These are phyloP conservation scores for Malassezia obtusa DNA, from an alignment of 1,284 basidiomycete species.

Conservation along the genomic window DNA sequence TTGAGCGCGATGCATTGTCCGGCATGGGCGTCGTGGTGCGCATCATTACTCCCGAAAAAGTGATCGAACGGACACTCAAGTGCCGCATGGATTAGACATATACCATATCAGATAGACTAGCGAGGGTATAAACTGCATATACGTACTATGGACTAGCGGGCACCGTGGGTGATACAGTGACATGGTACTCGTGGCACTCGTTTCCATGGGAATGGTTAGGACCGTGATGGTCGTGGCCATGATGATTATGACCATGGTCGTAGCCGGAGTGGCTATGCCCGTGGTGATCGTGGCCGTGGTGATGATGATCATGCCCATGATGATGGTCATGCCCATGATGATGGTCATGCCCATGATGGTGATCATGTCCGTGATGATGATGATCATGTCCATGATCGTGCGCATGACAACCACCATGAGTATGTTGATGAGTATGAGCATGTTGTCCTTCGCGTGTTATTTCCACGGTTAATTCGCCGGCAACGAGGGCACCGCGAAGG, in stretches of 20 bases:
- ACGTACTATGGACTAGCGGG: background rate
- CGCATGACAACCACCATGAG: constrained; percentile 7
- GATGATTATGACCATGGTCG: background rate
- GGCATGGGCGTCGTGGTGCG: constrained; percentile 95
- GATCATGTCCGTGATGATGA: constrained; percentile 17
- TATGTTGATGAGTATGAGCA: background rate
- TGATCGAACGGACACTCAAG: constrained; percentile 41
- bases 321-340: constrained; percentile 14
- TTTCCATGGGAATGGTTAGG: background rate
- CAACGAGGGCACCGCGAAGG: constrained; percentile 29
- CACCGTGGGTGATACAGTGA: background rate
- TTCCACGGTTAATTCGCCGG: constrained; percentile 38
- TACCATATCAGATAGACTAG: background rate
- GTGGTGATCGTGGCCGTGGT: constrained; percentile 13
- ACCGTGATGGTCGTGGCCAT: background rate
- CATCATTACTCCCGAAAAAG: constrained; percentile 57
- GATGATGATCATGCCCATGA: constrained; percentile 10
- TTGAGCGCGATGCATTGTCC: constrained; percentile 90
- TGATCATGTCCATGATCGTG: constrained; percentile 19
- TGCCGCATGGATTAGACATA: constrained; percentile 22
- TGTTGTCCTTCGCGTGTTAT: constrained; percentile 29
- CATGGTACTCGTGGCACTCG: background rate
- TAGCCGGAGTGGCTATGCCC: constrained; percentile 12
- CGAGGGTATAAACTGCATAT: background rate
- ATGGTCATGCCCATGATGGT: constrained; percentile 11